A percentile compares a stretch with the other conserved stretches of the same genome.
phyloP scores from a whole-genome alignment of 331 rosid genomes.

The Erythrophleum ivorense region DNA sequence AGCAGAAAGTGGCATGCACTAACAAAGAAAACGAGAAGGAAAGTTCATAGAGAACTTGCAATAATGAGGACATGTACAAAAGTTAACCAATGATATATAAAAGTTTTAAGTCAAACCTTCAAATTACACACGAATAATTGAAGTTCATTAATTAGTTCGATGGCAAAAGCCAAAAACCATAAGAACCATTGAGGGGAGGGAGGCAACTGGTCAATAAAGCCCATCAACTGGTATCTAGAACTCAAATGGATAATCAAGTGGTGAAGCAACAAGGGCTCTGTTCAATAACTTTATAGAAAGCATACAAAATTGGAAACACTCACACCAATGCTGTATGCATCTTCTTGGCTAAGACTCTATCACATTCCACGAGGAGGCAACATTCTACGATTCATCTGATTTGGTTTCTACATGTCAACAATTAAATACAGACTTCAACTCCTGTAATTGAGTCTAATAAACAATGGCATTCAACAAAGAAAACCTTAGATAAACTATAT shows the following conservation, averaged over 20 bases:
- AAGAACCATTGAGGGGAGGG: conserved; percentile 7
- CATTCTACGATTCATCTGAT: not conserved
- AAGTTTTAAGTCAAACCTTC: not conserved
- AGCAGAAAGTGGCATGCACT: not conserved
- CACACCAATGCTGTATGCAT: conserved; percentile 5
- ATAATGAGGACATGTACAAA: not conserved
- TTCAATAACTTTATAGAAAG: not conserved
- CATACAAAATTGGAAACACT: conserved; percentile 16
- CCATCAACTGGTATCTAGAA: not conserved
- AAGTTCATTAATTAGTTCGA: not conserved
- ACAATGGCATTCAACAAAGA: not conserved
- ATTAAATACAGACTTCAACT: conserved; percentile 1
- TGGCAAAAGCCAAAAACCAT: not conserved
- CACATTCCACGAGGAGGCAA: conserved; percentile 23
- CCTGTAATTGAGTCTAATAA: not conserved
- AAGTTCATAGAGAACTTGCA: not conserved
- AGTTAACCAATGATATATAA: not conserved
- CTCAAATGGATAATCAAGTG: conserved; percentile 1
- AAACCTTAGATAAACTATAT: not conserved
- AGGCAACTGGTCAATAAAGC: conserved; percentile 8
- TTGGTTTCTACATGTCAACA: not conserved
- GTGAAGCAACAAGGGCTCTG: conserved; percentile 14
- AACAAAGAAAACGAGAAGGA: not conserved
- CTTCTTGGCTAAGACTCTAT: conserved; percentile 6
- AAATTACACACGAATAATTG: not conserved